phyloP scores from a whole-genome alignment of 2,329 filamentous ascomycete species.

The Ophiostoma himal-ulmi region DNA sequence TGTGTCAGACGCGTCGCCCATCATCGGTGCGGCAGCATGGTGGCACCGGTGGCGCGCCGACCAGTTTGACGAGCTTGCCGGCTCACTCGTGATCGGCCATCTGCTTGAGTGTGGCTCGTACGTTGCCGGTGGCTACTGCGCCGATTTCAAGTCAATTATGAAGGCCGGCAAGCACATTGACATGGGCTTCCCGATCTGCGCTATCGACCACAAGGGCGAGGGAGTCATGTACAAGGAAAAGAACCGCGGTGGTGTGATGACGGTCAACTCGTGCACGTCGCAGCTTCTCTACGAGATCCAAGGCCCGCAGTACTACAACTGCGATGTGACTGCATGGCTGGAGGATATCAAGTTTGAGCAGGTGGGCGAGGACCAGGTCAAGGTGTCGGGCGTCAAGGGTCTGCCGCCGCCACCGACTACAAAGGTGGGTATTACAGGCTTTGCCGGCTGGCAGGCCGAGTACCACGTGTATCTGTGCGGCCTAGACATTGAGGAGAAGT shows the following conservation, averaged over 20 bases:
- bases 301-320: conserved; percentile 34
- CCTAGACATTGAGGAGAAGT: conserved; percentile 25
- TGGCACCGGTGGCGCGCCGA: background rate
- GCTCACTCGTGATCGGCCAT: background rate
- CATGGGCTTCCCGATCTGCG: conserved; percentile 45
- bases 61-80: background rate
- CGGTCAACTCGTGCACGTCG: conserved; percentile 24
- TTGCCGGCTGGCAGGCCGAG: conserved; percentile 30
- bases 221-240: conserved; percentile 30
- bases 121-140: conserved; percentile 43
- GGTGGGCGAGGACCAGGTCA: conserved; percentile 32
- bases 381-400: conserved; percentile 34
- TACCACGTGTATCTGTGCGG: conserved; percentile 25
- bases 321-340: conserved; percentile 33
- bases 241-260: conserved; percentile 27
- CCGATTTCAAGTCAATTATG: conserved; percentile 40
- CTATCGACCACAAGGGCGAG: conserved; percentile 41
- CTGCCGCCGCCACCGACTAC: conserved; percentile 33
- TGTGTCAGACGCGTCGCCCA: conserved; percentile 38
- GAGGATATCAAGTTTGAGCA: conserved; percentile 41
- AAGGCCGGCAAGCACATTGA: conserved; percentile 37
- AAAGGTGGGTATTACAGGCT: conserved; percentile 30
- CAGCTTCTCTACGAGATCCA: conserved; percentile 38
- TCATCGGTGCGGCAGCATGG: conserved; percentile 41
- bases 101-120: conserved; percentile 43